Conservation (phyloP, 2,329 filamentous ascomycete genomes). For the Sarocladium brachiariae region DNA sequence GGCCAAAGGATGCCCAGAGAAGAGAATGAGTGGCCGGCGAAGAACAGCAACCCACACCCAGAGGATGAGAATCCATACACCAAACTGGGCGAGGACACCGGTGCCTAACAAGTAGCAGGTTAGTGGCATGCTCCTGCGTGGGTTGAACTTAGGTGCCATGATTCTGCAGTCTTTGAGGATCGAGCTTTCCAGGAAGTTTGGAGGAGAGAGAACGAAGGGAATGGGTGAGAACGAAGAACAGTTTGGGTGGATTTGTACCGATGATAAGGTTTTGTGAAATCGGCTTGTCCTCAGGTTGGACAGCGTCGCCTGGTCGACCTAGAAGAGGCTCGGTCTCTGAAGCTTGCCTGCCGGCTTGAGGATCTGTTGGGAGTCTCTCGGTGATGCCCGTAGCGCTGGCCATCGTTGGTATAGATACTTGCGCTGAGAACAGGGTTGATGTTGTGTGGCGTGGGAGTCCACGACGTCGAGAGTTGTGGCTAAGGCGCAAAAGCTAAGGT, state of each 20-base stretch:
- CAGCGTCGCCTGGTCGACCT: conserved; percentile 60
- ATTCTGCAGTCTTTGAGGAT: no score
- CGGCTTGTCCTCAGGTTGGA: conserved; percentile 57
- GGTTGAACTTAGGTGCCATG: no score
- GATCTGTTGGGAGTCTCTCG: conserved; percentile 29
- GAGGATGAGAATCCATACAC: conserved; percentile 65
- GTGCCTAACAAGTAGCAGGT: conserved; percentile 53
- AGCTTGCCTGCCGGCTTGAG: conserved; percentile 18
- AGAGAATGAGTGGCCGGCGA: conserved; percentile 64
- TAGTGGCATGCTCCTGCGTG: background rate
- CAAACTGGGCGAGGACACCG: conserved; percentile 71
- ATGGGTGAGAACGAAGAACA: background rate
- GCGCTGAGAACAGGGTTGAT: background rate
- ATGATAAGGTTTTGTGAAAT: conserved; percentile 66
- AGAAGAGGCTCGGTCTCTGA: conserved; percentile 38
- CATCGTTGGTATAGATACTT: conserved; percentile 38
- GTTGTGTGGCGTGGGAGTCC: background rate
- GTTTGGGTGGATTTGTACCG: conserved; percentile 43
- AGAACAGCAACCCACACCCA: conserved; percentile 76
- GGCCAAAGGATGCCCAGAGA: conserved; percentile 80
- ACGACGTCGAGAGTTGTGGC: background rate
- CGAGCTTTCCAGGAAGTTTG: no score
- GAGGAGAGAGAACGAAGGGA: no score
- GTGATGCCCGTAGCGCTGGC: conserved; percentile 63
- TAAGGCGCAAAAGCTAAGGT: no score